A percentile compares a stretch with the other conserved stretches of the same genome.
Conservation (phyloP, 208 protist species). For the Trypanosoma platydactyli region DNA sequence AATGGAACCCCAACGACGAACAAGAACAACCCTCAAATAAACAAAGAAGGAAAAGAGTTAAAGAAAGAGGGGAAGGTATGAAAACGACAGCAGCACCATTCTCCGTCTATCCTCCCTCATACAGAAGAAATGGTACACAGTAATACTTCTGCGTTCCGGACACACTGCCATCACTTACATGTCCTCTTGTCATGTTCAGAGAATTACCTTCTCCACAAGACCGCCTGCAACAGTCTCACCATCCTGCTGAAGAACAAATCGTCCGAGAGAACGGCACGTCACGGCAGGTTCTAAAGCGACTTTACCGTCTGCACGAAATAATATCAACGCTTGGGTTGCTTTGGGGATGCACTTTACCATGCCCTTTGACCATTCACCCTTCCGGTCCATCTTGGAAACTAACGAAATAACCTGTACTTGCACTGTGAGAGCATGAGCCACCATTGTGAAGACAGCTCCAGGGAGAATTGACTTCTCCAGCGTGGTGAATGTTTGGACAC, state of each 20-base stretch:
- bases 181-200: background rate
- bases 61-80: background rate
- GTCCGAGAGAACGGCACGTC: constrained; percentile 70
- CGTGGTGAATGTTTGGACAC: constrained; percentile 72
- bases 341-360: constrained; percentile 88
- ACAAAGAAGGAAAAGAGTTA: constrained; percentile 9
- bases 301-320: constrained; percentile 53
- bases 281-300: constrained; percentile 70
- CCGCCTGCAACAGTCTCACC: constrained; percentile 78
- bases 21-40: constrained; percentile 1
- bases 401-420: constrained; percentile 67
- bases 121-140: too few relatives aligned
- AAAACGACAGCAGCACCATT: background rate
- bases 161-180: too few relatives aligned
- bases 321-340: constrained; percentile 61
- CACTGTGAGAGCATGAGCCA: constrained; percentile 69
- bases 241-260: constrained; percentile 84
- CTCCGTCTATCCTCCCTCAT: constrained; percentile 1
- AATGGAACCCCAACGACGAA: too few relatives aligned
- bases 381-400: constrained; percentile 70
- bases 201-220: constrained; percentile 60
- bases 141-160: too few relatives aligned
- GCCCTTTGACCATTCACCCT: constrained; percentile 71
- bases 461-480: constrained; percentile 70
- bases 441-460: constrained; percentile 64